These are phyloP conservation scores for Kwoniella dejecticola DNA, from an alignment of 768 basidiomycete genomes.

Conservation along the genomic window DNA sequence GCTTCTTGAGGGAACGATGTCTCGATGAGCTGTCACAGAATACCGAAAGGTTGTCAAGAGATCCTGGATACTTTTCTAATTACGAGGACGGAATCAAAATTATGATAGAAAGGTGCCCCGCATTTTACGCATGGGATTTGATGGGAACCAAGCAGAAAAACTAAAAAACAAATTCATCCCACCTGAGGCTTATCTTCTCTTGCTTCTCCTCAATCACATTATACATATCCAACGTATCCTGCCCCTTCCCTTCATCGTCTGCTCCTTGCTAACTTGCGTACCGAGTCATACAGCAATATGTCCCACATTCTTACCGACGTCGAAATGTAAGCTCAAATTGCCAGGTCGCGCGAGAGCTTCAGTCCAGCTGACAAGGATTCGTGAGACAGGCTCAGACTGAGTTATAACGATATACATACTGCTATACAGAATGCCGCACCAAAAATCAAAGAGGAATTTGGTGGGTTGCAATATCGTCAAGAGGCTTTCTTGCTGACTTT, in stretches of 20 bases:
- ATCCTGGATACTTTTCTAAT: background rate
- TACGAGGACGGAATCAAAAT: constrained; percentile 3
- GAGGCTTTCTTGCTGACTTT: background rate
- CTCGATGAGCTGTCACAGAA: too few species aligned
- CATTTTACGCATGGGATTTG: background rate
- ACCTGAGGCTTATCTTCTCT: background rate
- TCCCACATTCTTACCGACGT: constrained; percentile 10
- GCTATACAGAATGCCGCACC: constrained; percentile 70
- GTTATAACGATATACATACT: constrained; percentile 89
- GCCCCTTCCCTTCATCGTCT: background rate
- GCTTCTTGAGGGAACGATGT: too few species aligned
- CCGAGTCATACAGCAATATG: constrained; percentile 3
- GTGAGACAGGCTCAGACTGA: constrained; percentile 60
- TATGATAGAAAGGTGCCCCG: background rate
- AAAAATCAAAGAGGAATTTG: constrained; percentile 74
- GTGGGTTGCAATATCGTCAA: constrained; percentile 29
- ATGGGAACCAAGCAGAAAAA: background rate
- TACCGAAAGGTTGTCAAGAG: too few species aligned
- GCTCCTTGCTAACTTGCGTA: background rate
- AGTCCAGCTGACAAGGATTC: constrained; percentile 2
- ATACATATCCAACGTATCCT: background rate
- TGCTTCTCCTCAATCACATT: background rate
- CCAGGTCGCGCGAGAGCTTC: background rate
- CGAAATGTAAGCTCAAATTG: constrained; percentile 7
- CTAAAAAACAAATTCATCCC: background rate